Percentiles rank a stretch among this genome's conserved stretches.
phyloP scores from a whole-genome alignment of 805 yeast genomes.

The Spathaspora arborariae region DNA sequence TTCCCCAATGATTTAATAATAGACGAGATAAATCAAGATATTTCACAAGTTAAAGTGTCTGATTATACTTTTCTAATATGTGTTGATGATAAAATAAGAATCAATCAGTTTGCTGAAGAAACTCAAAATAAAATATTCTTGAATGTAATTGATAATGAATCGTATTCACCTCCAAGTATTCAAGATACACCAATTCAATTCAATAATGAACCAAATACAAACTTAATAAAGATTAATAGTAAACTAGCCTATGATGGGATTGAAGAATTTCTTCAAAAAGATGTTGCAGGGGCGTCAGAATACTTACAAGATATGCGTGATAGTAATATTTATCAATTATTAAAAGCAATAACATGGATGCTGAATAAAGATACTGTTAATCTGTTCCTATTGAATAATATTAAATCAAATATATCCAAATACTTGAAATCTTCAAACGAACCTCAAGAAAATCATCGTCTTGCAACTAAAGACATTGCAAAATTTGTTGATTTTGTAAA shows the following conservation, averaged over 20 bases:
- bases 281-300: constrained; percentile 27
- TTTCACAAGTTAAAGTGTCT: constrained; percentile 8
- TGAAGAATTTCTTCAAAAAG: constrained; percentile 22
- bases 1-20: constrained; percentile 12
- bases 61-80: constrained; percentile 5
- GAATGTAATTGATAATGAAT: constrained; percentile 36
- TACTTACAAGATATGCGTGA: constrained; percentile 25
- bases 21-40: constrained; percentile 12
- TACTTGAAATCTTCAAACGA: constrained; percentile 13
- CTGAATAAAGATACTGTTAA: constrained; percentile 21
- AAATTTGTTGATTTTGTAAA: constrained; percentile 29
- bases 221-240: constrained; percentile 32
- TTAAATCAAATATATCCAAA: constrained; percentile 11
- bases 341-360: constrained; percentile 27
- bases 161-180: constrained; percentile 32
- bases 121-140: constrained; percentile 23
- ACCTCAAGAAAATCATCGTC: constrained; percentile 14
- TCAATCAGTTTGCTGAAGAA: constrained; percentile 7
- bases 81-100: constrained; percentile 3
- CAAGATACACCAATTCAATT: constrained; percentile 26
- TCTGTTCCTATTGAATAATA: constrained; percentile 20
- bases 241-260: constrained; percentile 26
- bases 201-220: constrained; percentile 13
- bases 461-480: constrained; percentile 21
- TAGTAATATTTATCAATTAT: constrained; percentile 35